Base-by-base conservation (phyloP, 805 yeast genomes). In the Wickerhamiella alocasiicola region DNA sequence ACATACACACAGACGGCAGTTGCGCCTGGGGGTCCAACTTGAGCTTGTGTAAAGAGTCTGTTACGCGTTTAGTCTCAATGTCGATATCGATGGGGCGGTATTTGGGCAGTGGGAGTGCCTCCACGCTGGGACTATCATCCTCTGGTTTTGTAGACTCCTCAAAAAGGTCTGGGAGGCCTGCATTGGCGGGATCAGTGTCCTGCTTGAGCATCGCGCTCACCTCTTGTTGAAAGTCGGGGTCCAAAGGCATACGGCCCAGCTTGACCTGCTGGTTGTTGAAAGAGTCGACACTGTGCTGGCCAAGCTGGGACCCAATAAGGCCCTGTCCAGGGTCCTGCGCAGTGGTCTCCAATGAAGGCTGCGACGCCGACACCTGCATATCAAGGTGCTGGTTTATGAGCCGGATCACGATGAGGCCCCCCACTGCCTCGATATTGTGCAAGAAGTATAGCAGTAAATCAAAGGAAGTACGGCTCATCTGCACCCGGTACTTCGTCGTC, bases 1-100 rank as follows among this genome's bases (percentile, higher is more conserved):
- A 91, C 94, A 88, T 83, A 61, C 97, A 91, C 26, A 88, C 94
- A 43, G 94, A 81, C 17, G 98, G 98, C 19, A 88, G 72, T 17
- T 84, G 67, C 3, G 93, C 80, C 61, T 81, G 95, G 16, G 44
- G 32, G 16, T 76, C 81, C 39, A 88, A 57, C 49, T 67, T 71
- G 44, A 88, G 75, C 47, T 78, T 74, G 25, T 81, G 72, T 45
- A 95, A 68, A 6, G 88, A 74, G 59, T 88, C 97, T 52, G 76
- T 82, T 23, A 91, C 82, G 44, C 76, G 72, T 46, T 74, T 67
- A 16, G 88, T 77, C 55, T 81, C 88, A 44, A 82, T 64, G 55
- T 80, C 81, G 39, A 91, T 68, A 57, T 91, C 96, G 31, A 71
- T 65, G 2, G 83, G 73, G 13, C 85, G 81, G 52, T 77, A 83